These are phyloP conservation scores for Pseudogymnoascus pannorum DNA, from an alignment of 2,329 filamentous ascomycete species.

Conservation along the genomic window DNA sequence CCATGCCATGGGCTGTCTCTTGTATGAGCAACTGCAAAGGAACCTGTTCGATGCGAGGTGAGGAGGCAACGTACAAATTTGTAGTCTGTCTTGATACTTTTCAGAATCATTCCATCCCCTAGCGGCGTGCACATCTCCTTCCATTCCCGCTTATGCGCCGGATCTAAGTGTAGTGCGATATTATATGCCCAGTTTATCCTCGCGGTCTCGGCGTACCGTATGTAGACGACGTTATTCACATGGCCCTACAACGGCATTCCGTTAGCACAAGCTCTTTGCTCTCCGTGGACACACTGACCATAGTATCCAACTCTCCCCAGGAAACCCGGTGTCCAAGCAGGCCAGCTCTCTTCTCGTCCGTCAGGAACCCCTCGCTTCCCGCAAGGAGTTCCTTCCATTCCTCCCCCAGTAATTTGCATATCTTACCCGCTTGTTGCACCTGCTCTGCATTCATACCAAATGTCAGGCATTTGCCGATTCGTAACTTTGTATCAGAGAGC, in stretches of 20 bases:
- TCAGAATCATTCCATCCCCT: constrained; percentile 66
- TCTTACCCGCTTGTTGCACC: constrained; percentile 45
- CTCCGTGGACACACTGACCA: constrained; percentile 38
- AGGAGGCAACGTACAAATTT: constrained; percentile 65
- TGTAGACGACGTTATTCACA: constrained; percentile 82
- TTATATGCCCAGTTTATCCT: constrained; percentile 72
- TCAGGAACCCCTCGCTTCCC: constrained; percentile 69
- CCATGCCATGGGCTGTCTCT: constrained; percentile 67
- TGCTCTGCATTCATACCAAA: constrained; percentile 61
- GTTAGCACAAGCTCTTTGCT: constrained; percentile 1
- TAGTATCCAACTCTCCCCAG: constrained; percentile 77
- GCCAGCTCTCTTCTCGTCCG: constrained; percentile 51
- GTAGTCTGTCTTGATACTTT: constrained; percentile 73
- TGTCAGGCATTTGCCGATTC: constrained; percentile 66
- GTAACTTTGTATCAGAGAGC: constrained; percentile 59
- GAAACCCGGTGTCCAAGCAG: constrained; percentile 60
- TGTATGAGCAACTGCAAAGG: not conserved
- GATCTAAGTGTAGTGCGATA: constrained; percentile 57
- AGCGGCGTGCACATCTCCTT: constrained; percentile 58
- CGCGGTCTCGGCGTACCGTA: constrained; percentile 74
- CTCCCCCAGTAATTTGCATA: constrained; percentile 51
- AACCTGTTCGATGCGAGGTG: not conserved
- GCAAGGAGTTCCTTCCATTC: constrained; percentile 69
- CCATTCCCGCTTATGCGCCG: constrained; percentile 57
- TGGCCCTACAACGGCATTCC: constrained; percentile 47